These are phyloP conservation scores for Sarocladium brachiariae DNA, from an alignment of 2,329 filamentous ascomycete species.

Conservation along the genomic window DNA sequence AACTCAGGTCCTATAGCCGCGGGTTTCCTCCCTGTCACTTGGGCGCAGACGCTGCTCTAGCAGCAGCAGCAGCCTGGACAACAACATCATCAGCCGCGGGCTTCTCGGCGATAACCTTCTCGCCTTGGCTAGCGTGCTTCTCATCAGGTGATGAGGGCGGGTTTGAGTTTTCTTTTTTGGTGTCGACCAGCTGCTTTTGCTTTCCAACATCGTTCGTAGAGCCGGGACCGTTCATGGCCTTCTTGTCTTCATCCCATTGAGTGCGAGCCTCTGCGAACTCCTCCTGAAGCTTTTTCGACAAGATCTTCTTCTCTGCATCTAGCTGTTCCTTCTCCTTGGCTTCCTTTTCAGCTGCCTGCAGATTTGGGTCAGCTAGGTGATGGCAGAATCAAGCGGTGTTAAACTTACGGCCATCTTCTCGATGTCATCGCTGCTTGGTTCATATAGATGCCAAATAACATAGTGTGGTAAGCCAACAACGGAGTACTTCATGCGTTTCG, in stretches of 20 bases:
- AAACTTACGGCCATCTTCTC: constrained; percentile 78
- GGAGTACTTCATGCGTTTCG: constrained; percentile 89
- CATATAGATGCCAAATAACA: constrained; percentile 98
- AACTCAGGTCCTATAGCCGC: no score
- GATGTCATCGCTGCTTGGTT: constrained; percentile 96
- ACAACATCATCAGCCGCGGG: background rate
- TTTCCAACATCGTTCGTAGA: constrained; percentile 17
- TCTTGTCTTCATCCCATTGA: constrained; percentile 90
- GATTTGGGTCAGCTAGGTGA: constrained; percentile 11
- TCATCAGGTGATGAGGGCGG: constrained; percentile 10
- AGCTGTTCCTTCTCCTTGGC: constrained; percentile 26
- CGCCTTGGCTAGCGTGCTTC: background rate
- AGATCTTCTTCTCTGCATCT: constrained; percentile 56
- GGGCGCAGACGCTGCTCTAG: no score
- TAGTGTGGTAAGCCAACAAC: constrained; percentile 96
- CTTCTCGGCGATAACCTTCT: background rate
- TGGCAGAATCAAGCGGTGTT: background rate
- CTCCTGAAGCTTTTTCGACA: constrained; percentile 44
- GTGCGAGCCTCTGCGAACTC: constrained; percentile 68
- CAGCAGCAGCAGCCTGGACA: background rate
- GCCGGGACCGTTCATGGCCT: constrained; percentile 62
- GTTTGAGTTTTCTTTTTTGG: constrained; percentile 1
- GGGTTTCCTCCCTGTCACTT: no score
- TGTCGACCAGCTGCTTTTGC: background rate
- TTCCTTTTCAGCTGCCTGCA: constrained; percentile 46